A percentile compares a stretch with the other conserved stretches of the same genome.
Evolutionary conservation across 352 stramenopile genomes (phyloP).

Genomic region (Globisporangium radiosum): DNA sequence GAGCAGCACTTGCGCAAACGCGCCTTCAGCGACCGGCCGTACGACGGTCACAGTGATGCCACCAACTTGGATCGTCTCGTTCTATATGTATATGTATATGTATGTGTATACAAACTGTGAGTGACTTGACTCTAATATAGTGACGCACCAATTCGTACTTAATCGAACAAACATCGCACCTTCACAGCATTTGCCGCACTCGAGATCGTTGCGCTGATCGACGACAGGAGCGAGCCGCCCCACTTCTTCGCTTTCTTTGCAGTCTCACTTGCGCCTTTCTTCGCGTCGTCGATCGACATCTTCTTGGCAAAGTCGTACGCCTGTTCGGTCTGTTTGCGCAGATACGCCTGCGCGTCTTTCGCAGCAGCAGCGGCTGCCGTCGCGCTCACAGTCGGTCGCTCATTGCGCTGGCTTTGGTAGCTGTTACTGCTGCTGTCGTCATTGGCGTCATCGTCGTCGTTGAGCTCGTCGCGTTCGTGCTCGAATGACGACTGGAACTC

Average conservation of each 20-base stretch:
- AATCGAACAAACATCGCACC: slow-evolving; percentile 16
- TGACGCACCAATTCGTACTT: too few relatives aligned
- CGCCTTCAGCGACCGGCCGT: slow-evolving; percentile 62
- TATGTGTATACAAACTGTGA: too few relatives aligned
- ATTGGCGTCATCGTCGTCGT: background rate
- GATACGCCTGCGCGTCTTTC: slow-evolving; percentile 52
- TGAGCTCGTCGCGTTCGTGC: slow-evolving; percentile 15
- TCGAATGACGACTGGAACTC: slow-evolving; percentile 56
- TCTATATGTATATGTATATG: slow-evolving; percentile 20
- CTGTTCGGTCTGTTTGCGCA: slow-evolving; percentile 81
- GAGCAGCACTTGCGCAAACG: slow-evolving; percentile 77
- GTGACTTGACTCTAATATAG: too few relatives aligned
- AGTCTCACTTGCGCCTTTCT: slow-evolving; percentile 72
- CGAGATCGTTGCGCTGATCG: slow-evolving; percentile 70
- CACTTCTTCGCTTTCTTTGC: slow-evolving; percentile 88
- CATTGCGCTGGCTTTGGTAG: slow-evolving; percentile 11
- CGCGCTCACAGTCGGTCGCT: slow-evolving; percentile 24
- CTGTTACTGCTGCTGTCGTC: slow-evolving; percentile 12
- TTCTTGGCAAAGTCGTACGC: slow-evolving; percentile 87
- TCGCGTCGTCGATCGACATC: slow-evolving; percentile 82
- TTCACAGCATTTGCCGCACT: slow-evolving; percentile 53
- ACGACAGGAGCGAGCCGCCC: slow-evolving; percentile 73
- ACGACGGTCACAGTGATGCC: slow-evolving; percentile 63
- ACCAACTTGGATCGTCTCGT: slow-evolving; percentile 71
- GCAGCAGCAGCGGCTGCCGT: slow-evolving; percentile 20